phyloP scores from a whole-genome alignment of 805 yeast species.

The Metschnikowia shivogae region DNA sequence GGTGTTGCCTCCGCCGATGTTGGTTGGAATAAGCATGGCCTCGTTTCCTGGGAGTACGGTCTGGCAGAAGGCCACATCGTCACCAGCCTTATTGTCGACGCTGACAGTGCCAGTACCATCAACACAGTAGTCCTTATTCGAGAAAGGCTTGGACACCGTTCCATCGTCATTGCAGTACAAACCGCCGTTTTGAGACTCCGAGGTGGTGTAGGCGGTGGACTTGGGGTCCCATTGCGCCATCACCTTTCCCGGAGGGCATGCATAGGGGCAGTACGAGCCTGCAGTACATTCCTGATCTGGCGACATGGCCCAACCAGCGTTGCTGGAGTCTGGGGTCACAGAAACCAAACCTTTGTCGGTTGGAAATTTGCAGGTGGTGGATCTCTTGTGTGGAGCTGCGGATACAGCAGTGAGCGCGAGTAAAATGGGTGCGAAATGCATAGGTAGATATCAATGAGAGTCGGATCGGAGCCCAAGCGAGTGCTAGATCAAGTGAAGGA shows the following conservation, averaged over 20 bases:
- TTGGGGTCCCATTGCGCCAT: slow-evolving; percentile 86
- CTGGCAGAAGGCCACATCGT: slow-evolving; percentile 80
- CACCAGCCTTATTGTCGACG: slow-evolving; percentile 53
- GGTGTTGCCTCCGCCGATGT: slow-evolving; percentile 47
- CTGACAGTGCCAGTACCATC: slow-evolving; percentile 75
- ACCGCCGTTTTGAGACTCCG: slow-evolving; percentile 81
- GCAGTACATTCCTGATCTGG: slow-evolving; percentile 67
- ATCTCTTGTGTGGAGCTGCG: slow-evolving; percentile 27
- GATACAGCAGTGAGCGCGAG: slow-evolving; percentile 20
- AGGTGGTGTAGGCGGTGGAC: slow-evolving; percentile 70
- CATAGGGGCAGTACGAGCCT: slow-evolving; percentile 87
- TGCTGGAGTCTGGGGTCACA: slow-evolving; percentile 52
- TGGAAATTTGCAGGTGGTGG: slow-evolving; percentile 65
- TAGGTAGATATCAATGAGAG: slow-evolving; percentile 1
- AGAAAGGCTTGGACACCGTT: slow-evolving; percentile 55
- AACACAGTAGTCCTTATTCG: slow-evolving; percentile 59
- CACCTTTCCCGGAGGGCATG: slow-evolving; percentile 83
- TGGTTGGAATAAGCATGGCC: slow-evolving; percentile 88
- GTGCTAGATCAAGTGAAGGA: background rate
- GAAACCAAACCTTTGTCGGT: slow-evolving; percentile 61
- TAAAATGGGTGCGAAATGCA: slow-evolving; percentile 18
- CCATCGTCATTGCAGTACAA: slow-evolving; percentile 73
- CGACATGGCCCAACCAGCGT: slow-evolving; percentile 87
- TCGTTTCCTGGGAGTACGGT: slow-evolving; percentile 93
- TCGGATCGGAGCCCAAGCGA: background rate